These are phyloP conservation scores for Willaertia magna DNA, from an alignment of 208 protist species.

Conservation along the genomic window DNA sequence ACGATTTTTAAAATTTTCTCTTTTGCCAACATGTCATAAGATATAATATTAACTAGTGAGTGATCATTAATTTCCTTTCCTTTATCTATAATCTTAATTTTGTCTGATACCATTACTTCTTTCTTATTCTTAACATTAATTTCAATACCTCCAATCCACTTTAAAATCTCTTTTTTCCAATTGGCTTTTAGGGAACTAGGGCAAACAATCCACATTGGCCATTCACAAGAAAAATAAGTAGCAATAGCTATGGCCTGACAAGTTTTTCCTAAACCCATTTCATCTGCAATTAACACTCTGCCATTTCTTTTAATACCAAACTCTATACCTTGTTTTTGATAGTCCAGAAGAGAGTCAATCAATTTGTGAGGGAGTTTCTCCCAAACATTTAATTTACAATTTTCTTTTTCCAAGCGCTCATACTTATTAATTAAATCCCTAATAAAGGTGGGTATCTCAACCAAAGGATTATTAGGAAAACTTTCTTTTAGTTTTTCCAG, in stretches of 20 bases:
- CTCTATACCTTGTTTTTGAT: not conserved
- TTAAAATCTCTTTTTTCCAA: constrained; percentile 49
- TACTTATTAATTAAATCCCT: not conserved
- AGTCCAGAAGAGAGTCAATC: not conserved
- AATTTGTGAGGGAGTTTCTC: not conserved
- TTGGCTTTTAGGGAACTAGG: constrained; percentile 72
- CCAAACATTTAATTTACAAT: not conserved
- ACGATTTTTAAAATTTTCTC: not conserved
- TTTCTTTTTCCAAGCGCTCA: not conserved
- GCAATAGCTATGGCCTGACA: constrained; percentile 80
- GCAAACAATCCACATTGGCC: constrained; percentile 79
- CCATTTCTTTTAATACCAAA: constrained; percentile 32
- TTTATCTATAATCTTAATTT: not conserved
- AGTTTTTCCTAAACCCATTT: constrained; percentile 92
- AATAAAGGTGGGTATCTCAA: not conserved
- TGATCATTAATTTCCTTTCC: not conserved
- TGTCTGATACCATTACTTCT: not conserved
- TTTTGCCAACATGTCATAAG: constrained; percentile 37
- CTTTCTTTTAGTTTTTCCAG: not conserved
- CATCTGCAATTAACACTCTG: constrained; percentile 76
- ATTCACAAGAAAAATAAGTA: constrained; percentile 71
- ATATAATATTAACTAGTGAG: constrained; percentile 40
- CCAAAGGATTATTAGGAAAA: not conserved
- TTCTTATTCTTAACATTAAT: not conserved
- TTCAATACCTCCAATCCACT: not conserved